Percentiles rank a stretch among this genome's conserved stretches.
Conservation (phyloP, 139 green algal genomes). For the Coccomyxa sp. region DNA sequence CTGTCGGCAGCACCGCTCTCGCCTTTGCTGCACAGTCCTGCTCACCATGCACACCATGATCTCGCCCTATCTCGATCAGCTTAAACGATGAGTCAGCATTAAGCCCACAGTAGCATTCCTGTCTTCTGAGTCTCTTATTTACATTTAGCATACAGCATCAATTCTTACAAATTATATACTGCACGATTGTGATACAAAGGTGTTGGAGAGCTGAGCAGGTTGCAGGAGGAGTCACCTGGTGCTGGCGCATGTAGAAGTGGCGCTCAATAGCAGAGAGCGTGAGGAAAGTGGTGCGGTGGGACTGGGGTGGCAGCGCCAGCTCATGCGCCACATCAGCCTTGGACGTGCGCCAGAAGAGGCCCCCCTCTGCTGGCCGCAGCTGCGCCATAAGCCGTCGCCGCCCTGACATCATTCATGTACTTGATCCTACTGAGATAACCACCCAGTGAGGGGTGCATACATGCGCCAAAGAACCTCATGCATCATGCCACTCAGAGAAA, state of each 20-base stretch:
- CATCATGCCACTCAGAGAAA: not conserved
- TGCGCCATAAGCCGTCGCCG: constrained; percentile 29
- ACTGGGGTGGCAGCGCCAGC: constrained; percentile 75
- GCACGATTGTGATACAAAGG: too few species aligned
- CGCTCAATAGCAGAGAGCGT: constrained; percentile 76
- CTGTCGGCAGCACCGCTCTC: constrained; percentile 34
- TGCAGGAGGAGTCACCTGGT: constrained; percentile 1
- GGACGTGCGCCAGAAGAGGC: constrained; percentile 81
- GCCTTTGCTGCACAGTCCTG: constrained; percentile 49
- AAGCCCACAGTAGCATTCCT: too few species aligned
- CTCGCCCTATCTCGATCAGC: too few species aligned
- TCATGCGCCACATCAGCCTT: constrained; percentile 78
- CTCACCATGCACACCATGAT: not conserved
- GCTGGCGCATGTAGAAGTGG: constrained; percentile 74
- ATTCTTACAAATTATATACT: too few species aligned
- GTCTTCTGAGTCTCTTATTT: too few species aligned
- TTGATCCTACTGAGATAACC: not conserved
- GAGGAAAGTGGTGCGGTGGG: constrained; percentile 42
- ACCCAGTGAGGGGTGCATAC: not conserved
- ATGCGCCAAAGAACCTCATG: too few species aligned
- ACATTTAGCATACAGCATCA: too few species aligned
- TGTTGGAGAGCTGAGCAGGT: not conserved
- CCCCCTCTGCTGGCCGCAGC: constrained; percentile 46
- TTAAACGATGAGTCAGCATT: not conserved
- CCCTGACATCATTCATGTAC: constrained; percentile 8